These are phyloP conservation scores for Boletus eberwhitei DNA, from an alignment of 768 basidiomycete genomes.

Conservation along the genomic window DNA sequence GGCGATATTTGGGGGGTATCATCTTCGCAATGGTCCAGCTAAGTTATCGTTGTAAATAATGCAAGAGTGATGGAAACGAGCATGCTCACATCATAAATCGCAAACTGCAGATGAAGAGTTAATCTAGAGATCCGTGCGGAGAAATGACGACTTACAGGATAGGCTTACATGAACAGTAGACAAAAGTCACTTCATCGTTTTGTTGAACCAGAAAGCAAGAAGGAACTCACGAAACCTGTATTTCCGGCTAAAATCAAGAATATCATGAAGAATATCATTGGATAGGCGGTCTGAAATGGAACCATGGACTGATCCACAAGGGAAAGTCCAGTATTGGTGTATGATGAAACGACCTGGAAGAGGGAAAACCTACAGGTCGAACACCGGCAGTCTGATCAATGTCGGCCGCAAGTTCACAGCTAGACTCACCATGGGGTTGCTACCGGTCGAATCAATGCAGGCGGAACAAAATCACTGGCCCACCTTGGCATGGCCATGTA, in stretches of 20 bases:
- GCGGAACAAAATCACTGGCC: conserved; percentile 56
- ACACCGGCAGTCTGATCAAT: neutral
- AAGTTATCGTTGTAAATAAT: conserved; percentile 6
- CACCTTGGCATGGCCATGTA: conserved; percentile 68
- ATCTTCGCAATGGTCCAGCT: conserved; percentile 76
- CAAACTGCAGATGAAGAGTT: conserved; percentile 43
- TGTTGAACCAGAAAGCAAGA: neutral
- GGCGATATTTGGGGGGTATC: conserved; percentile 54
- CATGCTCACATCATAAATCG: conserved; percentile 76
- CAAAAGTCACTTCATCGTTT: neutral
- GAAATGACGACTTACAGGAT: conserved; percentile 62
- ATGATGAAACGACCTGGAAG: conserved; percentile 84
- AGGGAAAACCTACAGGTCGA: conserved; percentile 62
- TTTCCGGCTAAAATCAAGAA: conserved; percentile 88
- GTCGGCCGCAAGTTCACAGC: neutral
- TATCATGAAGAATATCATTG: conserved; percentile 69
- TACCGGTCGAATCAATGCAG: conserved; percentile 52
- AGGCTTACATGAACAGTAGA: conserved; percentile 47
- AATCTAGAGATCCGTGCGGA: neutral
- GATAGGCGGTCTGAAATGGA: conserved; percentile 84
- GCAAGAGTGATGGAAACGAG: neutral
- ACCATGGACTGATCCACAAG: conserved; percentile 89
- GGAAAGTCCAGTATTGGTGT: conserved; percentile 86
- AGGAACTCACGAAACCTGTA: conserved; percentile 80
- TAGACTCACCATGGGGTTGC: conserved; percentile 59